Percentiles rank a stretch among this genome's conserved stretches.
Conservation (phyloP, 2,329 filamentous ascomycete genomes). For the Oidium heveae region DNA sequence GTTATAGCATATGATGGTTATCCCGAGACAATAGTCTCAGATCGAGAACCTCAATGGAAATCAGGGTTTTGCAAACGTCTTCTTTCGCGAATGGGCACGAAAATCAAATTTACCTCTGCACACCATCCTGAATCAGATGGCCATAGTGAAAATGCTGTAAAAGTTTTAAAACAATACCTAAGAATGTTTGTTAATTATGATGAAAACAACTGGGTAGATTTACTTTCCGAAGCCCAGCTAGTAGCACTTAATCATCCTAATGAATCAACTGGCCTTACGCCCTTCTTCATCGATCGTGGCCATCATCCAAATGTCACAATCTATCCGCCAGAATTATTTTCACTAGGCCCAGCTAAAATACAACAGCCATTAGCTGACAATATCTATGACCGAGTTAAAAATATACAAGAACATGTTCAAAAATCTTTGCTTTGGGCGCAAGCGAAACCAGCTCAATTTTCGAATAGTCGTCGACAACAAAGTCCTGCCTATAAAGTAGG, state of each 20-base stretch:
- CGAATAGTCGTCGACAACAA: no score
- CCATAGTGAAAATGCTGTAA: not conserved
- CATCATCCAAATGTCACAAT: not conserved
- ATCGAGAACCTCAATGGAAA: not conserved
- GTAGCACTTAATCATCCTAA: not conserved
- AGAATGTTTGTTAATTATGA: not conserved
- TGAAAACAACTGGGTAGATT: not conserved
- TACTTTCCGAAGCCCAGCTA: not conserved
- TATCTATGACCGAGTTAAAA: not conserved
- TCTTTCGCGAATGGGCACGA: not conserved
- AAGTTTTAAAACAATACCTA: not conserved
- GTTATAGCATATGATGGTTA: not conserved
- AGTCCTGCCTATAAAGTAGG: no score
- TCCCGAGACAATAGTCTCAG: not conserved
- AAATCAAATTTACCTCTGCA: not conserved
- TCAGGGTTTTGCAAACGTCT: not conserved
- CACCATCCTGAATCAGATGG: not conserved
- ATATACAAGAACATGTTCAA: not conserved
- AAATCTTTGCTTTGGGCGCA: not conserved
- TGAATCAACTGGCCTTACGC: not conserved
- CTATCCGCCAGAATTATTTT: no score
- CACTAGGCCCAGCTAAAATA: no score
- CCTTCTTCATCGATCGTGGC: not conserved
- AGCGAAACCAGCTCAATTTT: no score
- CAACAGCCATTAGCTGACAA: not conserved